Base-by-base conservation (phyloP, 2,329 filamentous ascomycete genomes). In the Fusarium liriodendri region DNA sequence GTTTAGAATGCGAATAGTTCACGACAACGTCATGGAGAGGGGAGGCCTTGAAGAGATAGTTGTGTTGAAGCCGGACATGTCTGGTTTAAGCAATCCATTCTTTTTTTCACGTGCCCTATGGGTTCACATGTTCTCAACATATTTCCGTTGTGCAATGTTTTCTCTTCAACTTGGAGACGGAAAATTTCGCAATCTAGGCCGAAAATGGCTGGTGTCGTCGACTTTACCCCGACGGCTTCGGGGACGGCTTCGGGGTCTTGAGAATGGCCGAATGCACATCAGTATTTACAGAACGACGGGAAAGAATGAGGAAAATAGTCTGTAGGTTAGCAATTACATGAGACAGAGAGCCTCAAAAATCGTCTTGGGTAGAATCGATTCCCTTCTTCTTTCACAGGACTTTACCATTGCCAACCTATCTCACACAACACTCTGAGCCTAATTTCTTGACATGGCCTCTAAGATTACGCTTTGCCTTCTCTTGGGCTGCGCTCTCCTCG, bases 1-100 rank as follows among this genome's bases (percentile, higher is more conserved):
- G 77, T 62, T 76, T 79, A 79, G 77, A 35, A 69, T 79, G 76
- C 77, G 75, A 77, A 55, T 55, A 16, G 50, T 55, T 8, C 8
- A 16, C n/a, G n/a, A 55, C 20, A 55, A 55, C 50, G 50, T 33
- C 50, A 55, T 55, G 29, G 50, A 16, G 7, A 55, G 2, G n/a
- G 50, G 29, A 55, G 50, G 16, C 18, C 29, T 32, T 33, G 3
- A 18, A 27, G 42, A 27, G 14, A 47, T 25, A 16, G 42, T 33
- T 9, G 9, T 20, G 29, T 37, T 6, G 33, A 37, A 52, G 16
- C 20, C 16, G 27, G 29, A 38, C 22, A 25, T 37, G 22, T 35
- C 45, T 8, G 33, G n/a, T 55, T 33, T 2, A 33, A 33, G 50
- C 18, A 9, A 22, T 22, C 29, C 20, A n/a, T 16, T 13, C 13